Percentiles rank a stretch among this genome's conserved stretches.
Evolutionary conservation across 1,139 yeast species (phyloP).

Genomic region (Saccharomyces pastorianus): DNA sequence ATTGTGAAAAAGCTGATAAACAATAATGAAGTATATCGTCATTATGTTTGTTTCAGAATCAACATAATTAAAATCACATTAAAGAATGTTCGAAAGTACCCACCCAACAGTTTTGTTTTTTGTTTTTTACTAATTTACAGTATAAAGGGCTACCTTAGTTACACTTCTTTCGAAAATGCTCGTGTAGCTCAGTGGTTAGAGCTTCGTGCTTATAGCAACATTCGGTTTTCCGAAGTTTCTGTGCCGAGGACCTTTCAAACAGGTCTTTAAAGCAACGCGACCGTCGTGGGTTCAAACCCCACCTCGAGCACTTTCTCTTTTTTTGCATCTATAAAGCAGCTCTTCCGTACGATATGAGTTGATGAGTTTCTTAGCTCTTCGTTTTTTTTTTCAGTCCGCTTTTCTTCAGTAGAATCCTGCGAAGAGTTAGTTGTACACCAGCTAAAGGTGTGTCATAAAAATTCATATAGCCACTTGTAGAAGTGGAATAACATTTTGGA

Average conservation of each 20-base stretch:
- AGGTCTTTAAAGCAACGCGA: slow-evolving; percentile 37
- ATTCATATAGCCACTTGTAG: not conserved
- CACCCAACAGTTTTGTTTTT: too few species aligned
- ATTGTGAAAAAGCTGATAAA: too few species aligned
- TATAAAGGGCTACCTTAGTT: too few species aligned
- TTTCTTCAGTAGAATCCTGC: not conserved
- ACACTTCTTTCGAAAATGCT: slow-evolving; percentile 30
- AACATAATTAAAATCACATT: too few species aligned
- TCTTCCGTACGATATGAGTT: not conserved
- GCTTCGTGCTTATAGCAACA: slow-evolving; percentile 45
- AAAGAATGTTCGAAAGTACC: too few species aligned
- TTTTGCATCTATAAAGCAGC: slow-evolving; percentile 8
- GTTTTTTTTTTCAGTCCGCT: not conserved
- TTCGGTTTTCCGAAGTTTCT: slow-evolving; percentile 23
- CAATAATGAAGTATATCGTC: too few species aligned
- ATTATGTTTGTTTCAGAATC: too few species aligned
- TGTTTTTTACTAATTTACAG: too few species aligned
- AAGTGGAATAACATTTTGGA: too few species aligned
- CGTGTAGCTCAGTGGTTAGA: slow-evolving; percentile 48
- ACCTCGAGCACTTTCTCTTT: slow-evolving; percentile 40
- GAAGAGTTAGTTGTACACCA: not conserved
- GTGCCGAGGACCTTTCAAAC: slow-evolving; percentile 18
- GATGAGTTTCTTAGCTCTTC: not conserved
- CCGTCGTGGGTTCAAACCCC: slow-evolving; percentile 49
- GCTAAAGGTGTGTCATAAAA: too few species aligned